These are phyloP conservation scores for Begonia fuchsioides DNA, from an alignment of 306 rosid species.

Conservation along the genomic window DNA sequence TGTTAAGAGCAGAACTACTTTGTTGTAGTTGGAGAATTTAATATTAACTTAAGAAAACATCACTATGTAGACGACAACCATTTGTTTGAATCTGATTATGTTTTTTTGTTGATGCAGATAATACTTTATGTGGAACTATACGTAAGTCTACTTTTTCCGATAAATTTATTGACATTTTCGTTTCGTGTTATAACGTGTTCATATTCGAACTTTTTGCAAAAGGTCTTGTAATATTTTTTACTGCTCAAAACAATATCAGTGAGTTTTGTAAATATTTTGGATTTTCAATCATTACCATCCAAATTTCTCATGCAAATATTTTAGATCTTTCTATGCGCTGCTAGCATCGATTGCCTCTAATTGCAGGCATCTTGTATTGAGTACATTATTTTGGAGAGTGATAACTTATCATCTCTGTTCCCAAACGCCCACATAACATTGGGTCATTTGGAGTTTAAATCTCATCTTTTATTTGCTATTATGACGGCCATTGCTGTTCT, in stretches of 20 bases:
- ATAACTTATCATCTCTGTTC: slow-evolving; percentile 81
- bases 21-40: no score
- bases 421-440: slow-evolving; percentile 64
- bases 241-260: no score
- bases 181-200: no score
- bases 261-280: no score
- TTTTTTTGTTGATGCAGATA: slow-evolving; percentile 53
- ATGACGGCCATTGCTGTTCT: slow-evolving; percentile 79
- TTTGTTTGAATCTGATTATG: slow-evolving; percentile 9
- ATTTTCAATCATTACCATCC: no score
- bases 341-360: slow-evolving; percentile 13
- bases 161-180: no score
- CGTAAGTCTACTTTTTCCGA: slow-evolving; percentile 47
- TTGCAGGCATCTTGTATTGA: slow-evolving; percentile 89
- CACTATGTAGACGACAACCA: no score
- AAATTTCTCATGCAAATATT: no score
- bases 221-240: no score
- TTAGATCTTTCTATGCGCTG: slow-evolving; percentile 3
- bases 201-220: no score
- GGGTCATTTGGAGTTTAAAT: slow-evolving; percentile 34
- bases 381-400: slow-evolving; percentile 86
- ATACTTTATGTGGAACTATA: slow-evolving; percentile 76
- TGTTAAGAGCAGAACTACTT: no score
- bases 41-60: no score
- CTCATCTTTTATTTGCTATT: slow-evolving; percentile 57